phyloP scores from a whole-genome alignment of 2,329 filamentous ascomycete species.

The Cladosporium sp. region DNA sequence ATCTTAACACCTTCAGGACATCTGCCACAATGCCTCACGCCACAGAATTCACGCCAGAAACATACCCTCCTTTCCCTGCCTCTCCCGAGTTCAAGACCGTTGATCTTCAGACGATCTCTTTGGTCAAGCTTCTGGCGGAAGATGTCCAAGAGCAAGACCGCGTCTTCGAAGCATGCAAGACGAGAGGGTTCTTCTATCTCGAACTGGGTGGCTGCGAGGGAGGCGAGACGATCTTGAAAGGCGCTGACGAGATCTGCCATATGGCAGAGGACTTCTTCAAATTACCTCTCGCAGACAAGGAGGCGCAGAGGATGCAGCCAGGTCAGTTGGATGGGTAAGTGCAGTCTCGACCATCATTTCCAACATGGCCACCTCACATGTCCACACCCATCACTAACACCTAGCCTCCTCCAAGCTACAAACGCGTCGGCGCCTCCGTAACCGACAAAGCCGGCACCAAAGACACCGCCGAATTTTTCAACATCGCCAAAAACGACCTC shows the following conservation, averaged over 20 bases:
- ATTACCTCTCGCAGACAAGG: slow-evolving; percentile 49
- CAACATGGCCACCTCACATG: not conserved
- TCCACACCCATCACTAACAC: not conserved
- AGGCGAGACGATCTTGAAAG: slow-evolving; percentile 32
- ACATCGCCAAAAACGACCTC: slow-evolving; percentile 57
- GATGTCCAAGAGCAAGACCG: slow-evolving; percentile 39
- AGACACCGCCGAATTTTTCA: slow-evolving; percentile 59
- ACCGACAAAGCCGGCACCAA: slow-evolving; percentile 51
- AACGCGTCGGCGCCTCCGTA: slow-evolving; percentile 46
- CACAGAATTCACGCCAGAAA: slow-evolving; percentile 34
- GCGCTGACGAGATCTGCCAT: slow-evolving; percentile 30
- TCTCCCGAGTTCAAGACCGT: slow-evolving; percentile 29
- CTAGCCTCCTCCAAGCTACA: slow-evolving; percentile 28
- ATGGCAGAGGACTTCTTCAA: slow-evolving; percentile 50
- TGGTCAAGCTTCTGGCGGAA: slow-evolving; percentile 40
- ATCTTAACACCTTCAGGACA: too few species aligned
- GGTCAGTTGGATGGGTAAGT: slow-evolving; percentile 20
- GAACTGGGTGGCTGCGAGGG: slow-evolving; percentile 42
- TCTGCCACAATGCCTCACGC: slow-evolving; percentile 33
- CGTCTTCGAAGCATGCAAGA: slow-evolving; percentile 45
- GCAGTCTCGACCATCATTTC: not conserved
- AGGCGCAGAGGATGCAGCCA: slow-evolving; percentile 14
- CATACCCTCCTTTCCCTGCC: slow-evolving; percentile 45
- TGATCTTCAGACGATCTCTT: slow-evolving; percentile 40
- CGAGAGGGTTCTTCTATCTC: slow-evolving; percentile 59